These are phyloP conservation scores for Verticillium tricorpus DNA, from an alignment of 2,329 filamentous ascomycete genomes.

Conservation along the genomic window DNA sequence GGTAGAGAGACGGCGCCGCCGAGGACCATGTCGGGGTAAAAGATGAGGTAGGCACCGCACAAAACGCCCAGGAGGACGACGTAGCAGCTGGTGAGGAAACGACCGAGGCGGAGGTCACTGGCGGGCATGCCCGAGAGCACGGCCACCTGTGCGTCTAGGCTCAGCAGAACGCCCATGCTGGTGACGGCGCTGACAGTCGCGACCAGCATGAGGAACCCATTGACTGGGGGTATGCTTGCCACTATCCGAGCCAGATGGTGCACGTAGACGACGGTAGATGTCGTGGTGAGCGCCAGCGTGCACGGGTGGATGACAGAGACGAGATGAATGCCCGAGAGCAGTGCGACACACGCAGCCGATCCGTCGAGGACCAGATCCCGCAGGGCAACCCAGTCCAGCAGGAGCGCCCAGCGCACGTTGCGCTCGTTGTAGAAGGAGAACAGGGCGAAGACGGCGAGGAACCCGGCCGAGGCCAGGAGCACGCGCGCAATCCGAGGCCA, in stretches of 20 bases:
- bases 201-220: conserved; percentile 3
- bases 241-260: conserved; percentile 12
- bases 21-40: conserved; percentile 4
- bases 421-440: conserved; percentile 21
- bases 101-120: conserved; percentile 3
- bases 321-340: conserved; percentile 22
- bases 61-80: conserved; percentile 9
- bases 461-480: conserved; percentile 16
- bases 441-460: conserved; percentile 18
- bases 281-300: conserved; percentile 20
- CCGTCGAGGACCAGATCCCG: conserved; percentile 26
- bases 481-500: conserved; percentile 18
- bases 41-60: conserved; percentile 9
- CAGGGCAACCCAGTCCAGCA: conserved; percentile 19
- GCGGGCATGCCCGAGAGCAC: neutral
- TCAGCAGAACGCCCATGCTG: conserved; percentile 12
- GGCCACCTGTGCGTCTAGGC: conserved; percentile 8
- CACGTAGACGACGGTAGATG: conserved; percentile 17
- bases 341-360: conserved; percentile 13
- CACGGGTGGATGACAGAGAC: conserved; percentile 21
- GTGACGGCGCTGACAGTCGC: conserved; percentile 3
- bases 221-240: conserved; percentile 1
- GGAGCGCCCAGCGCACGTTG: conserved; percentile 24
- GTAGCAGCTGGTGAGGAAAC: conserved; percentile 9
- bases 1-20: conserved; percentile 4